These are phyloP conservation scores for Suillus luteus DNA, from an alignment of 768 basidiomycete genomes.

Conservation along the genomic window DNA sequence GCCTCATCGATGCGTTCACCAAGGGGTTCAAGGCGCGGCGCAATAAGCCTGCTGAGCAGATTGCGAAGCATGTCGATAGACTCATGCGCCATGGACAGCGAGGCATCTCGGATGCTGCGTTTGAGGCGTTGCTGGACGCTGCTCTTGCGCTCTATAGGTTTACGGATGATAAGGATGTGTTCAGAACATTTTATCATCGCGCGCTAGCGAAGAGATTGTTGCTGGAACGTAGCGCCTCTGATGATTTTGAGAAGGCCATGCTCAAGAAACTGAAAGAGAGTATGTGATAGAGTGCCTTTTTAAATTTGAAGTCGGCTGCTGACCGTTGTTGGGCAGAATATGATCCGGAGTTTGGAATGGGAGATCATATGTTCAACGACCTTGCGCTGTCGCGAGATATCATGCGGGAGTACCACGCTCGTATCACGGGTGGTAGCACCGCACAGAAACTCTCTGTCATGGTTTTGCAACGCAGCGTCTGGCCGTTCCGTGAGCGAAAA, in stretches of 20 bases:
- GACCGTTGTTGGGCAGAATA: conserved; percentile 57
- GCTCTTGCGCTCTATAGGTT: conserved; percentile 79
- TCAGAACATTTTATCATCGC: conserved; percentile 89
- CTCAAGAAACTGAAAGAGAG: conserved; percentile 83
- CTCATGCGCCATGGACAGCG: conserved; percentile 88
- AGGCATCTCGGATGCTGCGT: conserved; percentile 59
- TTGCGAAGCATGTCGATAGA: conserved; percentile 87
- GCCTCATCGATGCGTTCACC: conserved; percentile 70
- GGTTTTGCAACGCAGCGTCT: conserved; percentile 86
- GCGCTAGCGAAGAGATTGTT: conserved; percentile 85
- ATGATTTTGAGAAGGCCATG: conserved; percentile 85
- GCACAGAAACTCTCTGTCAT: conserved; percentile 65
- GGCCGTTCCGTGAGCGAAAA: conserved; percentile 73
- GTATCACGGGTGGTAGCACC: conserved; percentile 39
- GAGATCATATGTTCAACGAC: conserved; percentile 95
- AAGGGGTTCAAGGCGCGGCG: conserved; percentile 73
- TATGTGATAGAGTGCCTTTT: conserved; percentile 42
- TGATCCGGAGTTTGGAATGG: conserved; percentile 93
- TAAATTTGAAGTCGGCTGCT: conserved; percentile 19
- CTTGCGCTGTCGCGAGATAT: conserved; percentile 74
- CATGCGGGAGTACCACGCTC: conserved; percentile 63
- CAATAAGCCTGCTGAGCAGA: conserved; percentile 89
- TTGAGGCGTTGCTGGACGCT: conserved; percentile 61
- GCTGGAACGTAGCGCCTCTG: conserved; percentile 80
- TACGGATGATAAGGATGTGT: conserved; percentile 93